Base-by-base conservation (phyloP, 1,139 yeast genomes). In the Pneumocystis murina region DNA sequence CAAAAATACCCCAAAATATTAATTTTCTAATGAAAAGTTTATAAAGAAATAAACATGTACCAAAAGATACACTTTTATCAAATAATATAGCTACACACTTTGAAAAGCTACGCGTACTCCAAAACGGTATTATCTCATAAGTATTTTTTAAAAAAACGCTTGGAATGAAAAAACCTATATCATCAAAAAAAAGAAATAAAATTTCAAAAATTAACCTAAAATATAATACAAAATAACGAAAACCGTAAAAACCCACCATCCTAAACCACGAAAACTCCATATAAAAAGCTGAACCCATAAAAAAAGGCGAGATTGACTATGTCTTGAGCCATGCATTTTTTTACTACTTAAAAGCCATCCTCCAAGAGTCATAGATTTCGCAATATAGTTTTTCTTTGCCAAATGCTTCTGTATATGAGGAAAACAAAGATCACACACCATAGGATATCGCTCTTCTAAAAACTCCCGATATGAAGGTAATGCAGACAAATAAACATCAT, bases 321-420 rank as follows among this genome's bases (percentile, higher is more conserved):
- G 64, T 28, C 41, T 20, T 28, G 33, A n/a, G 24, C 60, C 17
- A 36, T 20, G 8, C 8, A 30, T 59, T 24, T 20, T 30, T 30
- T 40, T 16, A 16, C 39, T 38, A 24, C 28, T 36, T 12, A n/a
- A 58, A 24, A 68, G 67, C 65, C 68, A 63, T 3, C 58, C 36
- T 1, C 70, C 70, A 36, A 68, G 62, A 1, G 68, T 63, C 16
- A 43, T 59, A 10, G 69, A 62, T 62, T 68, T 68, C 14, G 70
- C 69, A 16, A 59, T 55, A 39, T 68, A 68, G 40, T 68, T 66
- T 30, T 68, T 67, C 24, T 61, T 20, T n/a, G 63, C 66, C 28
- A 68, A 48, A 16, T 64, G 64, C 20, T 64, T 61, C 20, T 65
- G 62, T 39, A 68, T 67, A 28, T 57, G 60, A 12, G 65, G 62